phyloP scores from a whole-genome alignment of 1,284 basidiomycete species.

The Malassezia psittaci region DNA sequence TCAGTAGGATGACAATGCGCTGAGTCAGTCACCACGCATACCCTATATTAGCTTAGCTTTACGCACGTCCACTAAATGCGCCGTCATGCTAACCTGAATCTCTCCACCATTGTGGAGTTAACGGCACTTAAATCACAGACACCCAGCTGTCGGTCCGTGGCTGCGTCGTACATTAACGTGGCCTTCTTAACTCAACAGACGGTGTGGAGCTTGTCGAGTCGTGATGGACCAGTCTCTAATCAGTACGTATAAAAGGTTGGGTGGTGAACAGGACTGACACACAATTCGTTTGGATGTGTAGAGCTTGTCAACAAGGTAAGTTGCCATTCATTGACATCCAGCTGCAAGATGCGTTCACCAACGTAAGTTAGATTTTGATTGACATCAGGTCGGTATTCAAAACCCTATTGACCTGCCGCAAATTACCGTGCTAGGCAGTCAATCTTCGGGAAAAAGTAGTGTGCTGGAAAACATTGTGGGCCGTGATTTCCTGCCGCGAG shows the following conservation, averaged over 20 bases:
- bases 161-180: background rate
- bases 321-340: conserved; percentile 5
- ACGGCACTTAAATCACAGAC: background rate
- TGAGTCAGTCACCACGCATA: background rate
- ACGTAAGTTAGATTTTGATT: conserved; percentile 16
- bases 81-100: background rate
- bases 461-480: conserved; percentile 81
- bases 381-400: conserved; percentile 27
- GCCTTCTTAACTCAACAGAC: background rate
- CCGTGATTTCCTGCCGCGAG: conserved; percentile 80
- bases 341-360: conserved; percentile 35
- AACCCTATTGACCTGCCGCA: conserved; percentile 53
- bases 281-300: background rate
- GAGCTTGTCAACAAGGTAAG: conserved; percentile 25
- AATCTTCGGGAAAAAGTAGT: conserved; percentile 53
- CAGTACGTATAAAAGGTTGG: conserved; percentile 9
- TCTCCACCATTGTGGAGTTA: background rate
- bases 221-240: conserved; percentile 28
- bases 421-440: conserved; percentile 50
- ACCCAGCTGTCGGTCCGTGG: background rate
- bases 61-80: conserved; percentile 8
- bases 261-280: conserved; percentile 3
- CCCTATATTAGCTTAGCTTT: background rate
- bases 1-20: conserved; percentile 42
- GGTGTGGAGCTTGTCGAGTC: conserved; percentile 1